These are phyloP conservation scores for Capsella rubella DNA, from an alignment of 441 rosid genomes.

Conservation along the genomic window DNA sequence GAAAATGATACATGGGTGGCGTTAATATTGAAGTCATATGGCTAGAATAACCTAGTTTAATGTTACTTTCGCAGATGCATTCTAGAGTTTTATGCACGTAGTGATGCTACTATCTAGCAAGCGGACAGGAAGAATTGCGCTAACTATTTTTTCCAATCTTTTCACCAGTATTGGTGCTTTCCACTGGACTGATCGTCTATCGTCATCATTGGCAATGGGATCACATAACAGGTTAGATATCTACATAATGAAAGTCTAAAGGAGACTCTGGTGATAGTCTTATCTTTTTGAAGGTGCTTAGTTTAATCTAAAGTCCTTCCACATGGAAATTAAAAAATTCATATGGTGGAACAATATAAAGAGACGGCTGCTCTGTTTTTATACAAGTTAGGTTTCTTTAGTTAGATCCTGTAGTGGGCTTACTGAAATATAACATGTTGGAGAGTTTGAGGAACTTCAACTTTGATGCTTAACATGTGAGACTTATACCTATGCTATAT, in stretches of 20 bases:
- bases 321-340: neutral
- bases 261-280: neutral
- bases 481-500: slow-evolving; percentile 9
- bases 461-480: slow-evolving; percentile 1
- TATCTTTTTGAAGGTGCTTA: slow-evolving; percentile 7
- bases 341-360: slow-evolving; percentile 1
- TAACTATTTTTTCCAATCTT: slow-evolving; percentile 35
- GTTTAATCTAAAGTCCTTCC: slow-evolving; percentile 2
- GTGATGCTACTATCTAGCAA: slow-evolving; percentile 8
- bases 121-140: slow-evolving; percentile 13
- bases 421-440: neutral
- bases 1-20: slow-evolving; percentile 1
- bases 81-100: slow-evolving; percentile 1
- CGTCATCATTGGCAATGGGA: slow-evolving; percentile 51
- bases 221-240: slow-evolving; percentile 58
- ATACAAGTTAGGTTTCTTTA: neutral
- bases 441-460: slow-evolving; percentile 6
- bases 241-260: neutral
- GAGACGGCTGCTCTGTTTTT: slow-evolving; percentile 9
- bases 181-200: slow-evolving; percentile 86
- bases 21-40: slow-evolving; percentile 21
- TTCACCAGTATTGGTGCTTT: slow-evolving; percentile 80
- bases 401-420: slow-evolving; percentile 7
- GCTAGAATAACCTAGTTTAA: slow-evolving; percentile 28
- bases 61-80: slow-evolving; percentile 9